phyloP scores from a whole-genome alignment of 2,329 filamentous ascomycete genomes.

The Pseudocercospora musae region DNA sequence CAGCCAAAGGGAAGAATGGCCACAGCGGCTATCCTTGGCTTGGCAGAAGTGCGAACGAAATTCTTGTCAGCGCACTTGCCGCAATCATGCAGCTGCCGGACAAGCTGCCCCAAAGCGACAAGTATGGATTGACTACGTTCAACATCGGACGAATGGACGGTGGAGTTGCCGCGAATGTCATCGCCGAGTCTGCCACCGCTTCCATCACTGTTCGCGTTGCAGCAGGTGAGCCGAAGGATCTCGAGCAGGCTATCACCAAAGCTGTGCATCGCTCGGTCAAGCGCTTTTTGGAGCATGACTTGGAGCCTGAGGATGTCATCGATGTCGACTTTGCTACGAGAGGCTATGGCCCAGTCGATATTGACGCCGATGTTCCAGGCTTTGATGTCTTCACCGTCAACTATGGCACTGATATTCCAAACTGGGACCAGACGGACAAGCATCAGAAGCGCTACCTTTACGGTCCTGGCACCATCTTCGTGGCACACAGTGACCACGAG shows the following conservation, averaged over 20 bases:
- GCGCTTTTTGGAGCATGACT: slow-evolving; percentile 43
- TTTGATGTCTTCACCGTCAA: slow-evolving; percentile 84
- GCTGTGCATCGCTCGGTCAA: slow-evolving; percentile 49
- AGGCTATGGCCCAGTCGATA: slow-evolving; percentile 74
- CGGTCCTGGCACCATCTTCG: slow-evolving; percentile 68
- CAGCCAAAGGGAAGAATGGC: slow-evolving; percentile 70
- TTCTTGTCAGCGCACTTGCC: slow-evolving; percentile 70
- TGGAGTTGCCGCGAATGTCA: slow-evolving; percentile 84
- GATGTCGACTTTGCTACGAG: slow-evolving; percentile 58
- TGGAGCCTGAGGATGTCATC: slow-evolving; percentile 45
- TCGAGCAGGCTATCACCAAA: slow-evolving; percentile 56
- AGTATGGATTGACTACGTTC: slow-evolving; percentile 83
- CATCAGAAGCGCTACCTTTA: slow-evolving; percentile 61
- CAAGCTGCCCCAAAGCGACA: slow-evolving; percentile 68
- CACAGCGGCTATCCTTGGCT: slow-evolving; percentile 93
- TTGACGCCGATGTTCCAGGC: slow-evolving; percentile 76
- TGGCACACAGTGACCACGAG: slow-evolving; percentile 84
- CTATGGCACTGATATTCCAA: slow-evolving; percentile 89
- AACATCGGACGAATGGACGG: slow-evolving; percentile 78
- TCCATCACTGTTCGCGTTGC: slow-evolving; percentile 74
- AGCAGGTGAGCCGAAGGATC: slow-evolving; percentile 61
- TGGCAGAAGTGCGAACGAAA: slow-evolving; percentile 78
- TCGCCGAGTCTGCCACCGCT: slow-evolving; percentile 65
- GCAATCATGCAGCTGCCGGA: slow-evolving; percentile 60
- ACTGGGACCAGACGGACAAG: slow-evolving; percentile 58